These are phyloP conservation scores for Bryoerythrophyllum caledonicum DNA, from an alignment of 225 moss, liverwort and hornwort species.

Conservation along the genomic window DNA sequence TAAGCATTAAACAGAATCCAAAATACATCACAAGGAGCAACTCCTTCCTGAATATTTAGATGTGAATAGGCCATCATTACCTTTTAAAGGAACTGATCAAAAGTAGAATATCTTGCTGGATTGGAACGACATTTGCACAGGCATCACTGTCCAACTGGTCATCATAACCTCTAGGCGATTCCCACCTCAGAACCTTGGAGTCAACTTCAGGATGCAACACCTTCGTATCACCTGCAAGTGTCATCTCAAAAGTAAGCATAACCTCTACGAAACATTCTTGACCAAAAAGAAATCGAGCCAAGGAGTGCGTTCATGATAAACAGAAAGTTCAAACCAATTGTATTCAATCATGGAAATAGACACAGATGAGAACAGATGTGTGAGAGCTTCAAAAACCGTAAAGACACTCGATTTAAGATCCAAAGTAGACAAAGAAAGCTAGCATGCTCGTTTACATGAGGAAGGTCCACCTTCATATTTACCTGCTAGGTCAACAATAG, in stretches of 20 bases:
- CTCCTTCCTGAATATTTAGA: slow-evolving; percentile 4
- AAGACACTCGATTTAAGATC: neutral
- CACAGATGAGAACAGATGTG: neutral
- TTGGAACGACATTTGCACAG: slow-evolving; percentile 77
- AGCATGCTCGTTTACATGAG: neutral
- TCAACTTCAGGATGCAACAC: slow-evolving; percentile 28
- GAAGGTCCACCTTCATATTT: neutral
- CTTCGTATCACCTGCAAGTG: slow-evolving; percentile 26
- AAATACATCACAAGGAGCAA: neutral
- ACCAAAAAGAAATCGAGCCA: slow-evolving; percentile 4
- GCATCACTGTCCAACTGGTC: slow-evolving; percentile 72
- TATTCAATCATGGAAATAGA: slow-evolving; percentile 10
- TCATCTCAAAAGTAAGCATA: slow-evolving; percentile 25
- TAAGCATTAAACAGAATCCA: neutral
- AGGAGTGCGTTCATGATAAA: slow-evolving; percentile 4
- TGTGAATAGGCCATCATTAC: slow-evolving; percentile 21
- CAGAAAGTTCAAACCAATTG: neutral
- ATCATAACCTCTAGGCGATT: slow-evolving; percentile 85
- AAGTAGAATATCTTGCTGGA: slow-evolving; percentile 54
- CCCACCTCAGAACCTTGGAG: slow-evolving; percentile 68
- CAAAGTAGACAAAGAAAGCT: slow-evolving; percentile 15
- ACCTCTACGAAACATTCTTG: slow-evolving; percentile 10
- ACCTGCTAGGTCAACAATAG: slow-evolving; percentile 69
- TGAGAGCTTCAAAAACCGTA: neutral
- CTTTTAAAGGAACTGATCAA: slow-evolving; percentile 66